A percentile compares a stretch with the other conserved stretches of the same genome.
Conservation (phyloP, 805 yeast species). For the Saccharomycopsis malanga region DNA sequence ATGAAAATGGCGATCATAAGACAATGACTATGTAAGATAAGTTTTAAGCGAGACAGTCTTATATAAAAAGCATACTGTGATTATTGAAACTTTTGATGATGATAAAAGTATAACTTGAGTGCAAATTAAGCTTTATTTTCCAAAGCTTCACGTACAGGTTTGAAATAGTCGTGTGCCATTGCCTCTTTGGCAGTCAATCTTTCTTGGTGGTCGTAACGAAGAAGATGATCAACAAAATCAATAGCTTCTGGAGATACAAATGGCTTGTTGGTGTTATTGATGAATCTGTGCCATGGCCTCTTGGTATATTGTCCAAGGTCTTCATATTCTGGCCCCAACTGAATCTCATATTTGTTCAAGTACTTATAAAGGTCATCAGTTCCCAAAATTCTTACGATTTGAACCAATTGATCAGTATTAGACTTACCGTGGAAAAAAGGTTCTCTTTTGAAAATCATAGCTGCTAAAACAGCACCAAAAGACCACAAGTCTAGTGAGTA, state of each 20-base stretch:
- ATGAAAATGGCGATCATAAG: no score
- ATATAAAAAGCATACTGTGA: no score
- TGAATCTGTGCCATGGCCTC: conserved; percentile 60
- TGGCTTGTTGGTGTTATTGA: conserved; percentile 46
- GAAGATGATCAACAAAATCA: conserved; percentile 64
- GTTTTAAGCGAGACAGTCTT: no score
- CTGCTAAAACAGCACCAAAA: conserved; percentile 85
- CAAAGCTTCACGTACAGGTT: conserved; percentile 23
- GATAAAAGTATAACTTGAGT: no score
- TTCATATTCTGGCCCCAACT: conserved; percentile 72
- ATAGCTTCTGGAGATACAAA: conserved; percentile 49
- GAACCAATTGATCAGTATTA: conserved; percentile 85
- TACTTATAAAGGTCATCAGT: conserved; percentile 67
- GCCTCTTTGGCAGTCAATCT: conserved; percentile 87
- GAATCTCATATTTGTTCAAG: conserved; percentile 59
- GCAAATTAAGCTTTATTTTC: no score
- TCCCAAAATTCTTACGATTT: conserved; percentile 82
- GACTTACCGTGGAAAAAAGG: conserved; percentile 92
- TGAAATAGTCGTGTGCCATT: conserved; percentile 67
- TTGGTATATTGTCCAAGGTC: conserved; percentile 57
- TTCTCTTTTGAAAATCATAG: conserved; percentile 80
- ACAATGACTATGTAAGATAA: no score
- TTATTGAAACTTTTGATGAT: no score
- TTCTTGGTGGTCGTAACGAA: conserved; percentile 81
- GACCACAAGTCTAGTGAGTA: conserved; percentile 89